Base-by-base conservation (phyloP, 2,329 filamentous ascomycete species). In the Karstenula rhodostoma region DNA sequence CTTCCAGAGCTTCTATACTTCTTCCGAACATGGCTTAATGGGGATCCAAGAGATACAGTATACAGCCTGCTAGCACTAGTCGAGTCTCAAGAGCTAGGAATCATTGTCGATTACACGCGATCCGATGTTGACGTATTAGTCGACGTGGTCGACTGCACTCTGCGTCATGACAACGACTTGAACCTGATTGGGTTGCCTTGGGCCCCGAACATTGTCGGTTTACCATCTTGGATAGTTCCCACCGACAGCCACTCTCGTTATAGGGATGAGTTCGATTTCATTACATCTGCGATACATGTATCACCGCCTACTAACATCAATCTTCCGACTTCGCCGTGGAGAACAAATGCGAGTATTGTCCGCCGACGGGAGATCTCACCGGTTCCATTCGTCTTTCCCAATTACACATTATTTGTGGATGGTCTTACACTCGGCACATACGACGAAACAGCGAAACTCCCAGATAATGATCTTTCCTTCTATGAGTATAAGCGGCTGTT, bases 31-130 rank as follows among this genome's bases (percentile, higher is more conserved):
- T 47, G 44, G 44, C 44, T 9, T 5, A 47, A 47, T 25, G 44
- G 19, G 12, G 51, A 55, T 19, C 51, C 51, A 8, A 29, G 23
- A 25, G 51, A 55, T 44, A 55, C 33, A 6, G 37, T 55, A 4
- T 55, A 55, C 35, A 35, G 15, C 15, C 33, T 55, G 17, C 51
- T 55, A 7, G 13, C 35, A 10, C 33, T 58, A 17, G 29, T 27
- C 25, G 12, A 29, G 4, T 9, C 23, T 15, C 2, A 47, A 27
- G 12, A 47, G 15, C 10, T 9, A 23, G 4, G 17, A 5, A 13
- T 47, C 12, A 10, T 3, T 12, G 25, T 47, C n/a, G 25, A 47
- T 5, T 47, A 25, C 12, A 47, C 44, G 4, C 12, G n/a, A 40
- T 19, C 37, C 13, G 17, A 40, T 40, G n/a, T 40, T 8, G 37